These are phyloP conservation scores for Blastobotrys ciferrii DNA, from an alignment of 1,139 yeast species.

Conservation along the genomic window DNA sequence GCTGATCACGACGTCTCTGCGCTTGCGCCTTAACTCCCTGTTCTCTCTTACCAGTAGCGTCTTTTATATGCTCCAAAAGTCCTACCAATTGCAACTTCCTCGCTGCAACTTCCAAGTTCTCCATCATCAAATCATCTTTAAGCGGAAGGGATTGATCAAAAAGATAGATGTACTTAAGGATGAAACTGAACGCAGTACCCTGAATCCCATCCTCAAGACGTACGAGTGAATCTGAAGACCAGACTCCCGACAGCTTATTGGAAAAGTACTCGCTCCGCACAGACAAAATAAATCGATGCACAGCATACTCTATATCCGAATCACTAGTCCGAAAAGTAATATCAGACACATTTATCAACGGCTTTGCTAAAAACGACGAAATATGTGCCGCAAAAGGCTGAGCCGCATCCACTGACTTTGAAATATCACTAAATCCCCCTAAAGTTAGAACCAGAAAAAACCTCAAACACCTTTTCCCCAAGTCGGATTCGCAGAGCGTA, in stretches of 20 bases:
- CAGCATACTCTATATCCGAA: background rate
- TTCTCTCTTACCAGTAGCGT: constrained; percentile 19
- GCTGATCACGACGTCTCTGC: constrained; percentile 18
- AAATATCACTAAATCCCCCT: constrained; percentile 46
- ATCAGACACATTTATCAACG: constrained; percentile 18
- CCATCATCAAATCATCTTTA: constrained; percentile 32
- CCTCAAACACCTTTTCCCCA: too few relatives aligned
- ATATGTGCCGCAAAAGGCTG: constrained; percentile 77
- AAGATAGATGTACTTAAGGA: constrained; percentile 55
- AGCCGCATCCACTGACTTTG: constrained; percentile 63
- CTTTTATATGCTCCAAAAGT: constrained; percentile 39
- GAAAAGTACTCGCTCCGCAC: constrained; percentile 38
- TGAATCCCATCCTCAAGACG: constrained; percentile 25
- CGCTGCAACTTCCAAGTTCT: constrained; percentile 39
- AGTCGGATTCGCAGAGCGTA: too few relatives aligned
- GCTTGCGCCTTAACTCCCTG: constrained; percentile 5
- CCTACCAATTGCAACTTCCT: constrained; percentile 40
- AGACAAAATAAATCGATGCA: constrained; percentile 43
- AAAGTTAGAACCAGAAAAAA: too few relatives aligned
- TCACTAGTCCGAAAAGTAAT: background rate
- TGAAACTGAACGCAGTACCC: constrained; percentile 37
- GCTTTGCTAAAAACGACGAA: constrained; percentile 45
- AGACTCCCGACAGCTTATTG: constrained; percentile 13
- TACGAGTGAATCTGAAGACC: constrained; percentile 27
- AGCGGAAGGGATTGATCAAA: constrained; percentile 41